Conservation (phyloP, 495 filamentous ascomycete species). For the Xylaria telfairii region DNA sequence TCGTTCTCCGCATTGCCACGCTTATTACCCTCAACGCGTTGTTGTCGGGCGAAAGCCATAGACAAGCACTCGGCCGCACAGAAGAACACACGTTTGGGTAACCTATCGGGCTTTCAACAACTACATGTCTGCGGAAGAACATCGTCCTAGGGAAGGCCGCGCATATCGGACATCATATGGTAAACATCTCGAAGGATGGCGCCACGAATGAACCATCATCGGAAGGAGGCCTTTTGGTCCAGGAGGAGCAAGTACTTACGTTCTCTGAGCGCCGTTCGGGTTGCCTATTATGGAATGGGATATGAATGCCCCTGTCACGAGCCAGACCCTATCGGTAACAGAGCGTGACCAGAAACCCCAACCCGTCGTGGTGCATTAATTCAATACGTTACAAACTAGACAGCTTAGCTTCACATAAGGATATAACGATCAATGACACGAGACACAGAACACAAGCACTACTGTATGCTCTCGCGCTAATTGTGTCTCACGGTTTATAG, state of each 20-base stretch:
- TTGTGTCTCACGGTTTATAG: neutral
- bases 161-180: neutral
- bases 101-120: neutral
- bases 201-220: neutral
- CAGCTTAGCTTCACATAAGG: neutral
- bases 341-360: neutral
- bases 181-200: neutral
- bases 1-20: conserved; percentile 35
- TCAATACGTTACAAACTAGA: neutral
- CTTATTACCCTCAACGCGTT: conserved; percentile 38
- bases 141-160: neutral
- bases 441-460: neutral
- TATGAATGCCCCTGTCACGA: neutral
- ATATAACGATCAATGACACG: neutral
- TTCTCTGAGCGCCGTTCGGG: neutral
- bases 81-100: neutral
- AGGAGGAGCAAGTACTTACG: neutral
- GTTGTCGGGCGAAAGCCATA: conserved; percentile 45
- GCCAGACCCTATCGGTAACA: neutral
- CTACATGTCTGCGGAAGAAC: neutral
- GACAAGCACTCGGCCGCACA: neutral
- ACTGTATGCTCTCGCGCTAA: too few species aligned
- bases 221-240: neutral
- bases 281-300: neutral
- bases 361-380: neutral